Conservation (phyloP, 2,329 filamentous ascomycete species). For the Aspergillus flavus region DNA sequence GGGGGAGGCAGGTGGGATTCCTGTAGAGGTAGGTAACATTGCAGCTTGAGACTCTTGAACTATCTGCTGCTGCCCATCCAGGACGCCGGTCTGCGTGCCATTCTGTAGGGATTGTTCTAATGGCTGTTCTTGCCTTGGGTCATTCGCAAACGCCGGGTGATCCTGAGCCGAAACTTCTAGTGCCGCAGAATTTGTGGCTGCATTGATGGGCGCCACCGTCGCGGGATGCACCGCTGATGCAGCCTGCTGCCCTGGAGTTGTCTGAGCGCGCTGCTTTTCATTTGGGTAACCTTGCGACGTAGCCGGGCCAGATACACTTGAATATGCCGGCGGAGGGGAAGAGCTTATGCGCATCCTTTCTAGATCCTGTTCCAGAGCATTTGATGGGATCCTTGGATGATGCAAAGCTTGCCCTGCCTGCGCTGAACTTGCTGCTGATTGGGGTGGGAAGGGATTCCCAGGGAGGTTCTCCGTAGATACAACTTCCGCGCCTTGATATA, state of each 20-base stretch:
- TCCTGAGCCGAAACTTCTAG: slow-evolving; percentile 49
- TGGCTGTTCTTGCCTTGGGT: slow-evolving; percentile 53
- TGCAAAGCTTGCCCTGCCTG: slow-evolving; percentile 24
- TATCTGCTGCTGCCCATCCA: slow-evolving; percentile 14
- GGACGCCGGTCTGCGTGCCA: slow-evolving; percentile 30
- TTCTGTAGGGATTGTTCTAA: slow-evolving; percentile 44
- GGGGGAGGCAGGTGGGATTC: slow-evolving; percentile 73
- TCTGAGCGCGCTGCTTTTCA: slow-evolving; percentile 69
- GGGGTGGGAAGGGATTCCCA: slow-evolving; percentile 37
- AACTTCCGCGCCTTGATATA: slow-evolving; percentile 83
- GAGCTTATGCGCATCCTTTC: slow-evolving; percentile 77
- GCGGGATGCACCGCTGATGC: slow-evolving; percentile 31
- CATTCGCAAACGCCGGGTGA: slow-evolving; percentile 91
- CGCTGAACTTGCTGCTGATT: slow-evolving; percentile 23
- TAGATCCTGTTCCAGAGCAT: slow-evolving; percentile 83
- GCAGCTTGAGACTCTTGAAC: slow-evolving; percentile 31
- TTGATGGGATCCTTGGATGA: slow-evolving; percentile 56
- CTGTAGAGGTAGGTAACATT: slow-evolving; percentile 41
- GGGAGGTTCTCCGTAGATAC: slow-evolving; percentile 53
- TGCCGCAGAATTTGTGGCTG: slow-evolving; percentile 25
- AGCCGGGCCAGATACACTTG: slow-evolving; percentile 63
- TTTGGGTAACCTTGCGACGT: slow-evolving; percentile 66
- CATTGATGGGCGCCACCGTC: slow-evolving; percentile 23
- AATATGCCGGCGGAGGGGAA: slow-evolving; percentile 94
- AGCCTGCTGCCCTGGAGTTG: slow-evolving; percentile 19